Evolutionary conservation across 2,329 filamentous ascomycete species (phyloP).

Genomic region (Venturiaceae sp.): DNA sequence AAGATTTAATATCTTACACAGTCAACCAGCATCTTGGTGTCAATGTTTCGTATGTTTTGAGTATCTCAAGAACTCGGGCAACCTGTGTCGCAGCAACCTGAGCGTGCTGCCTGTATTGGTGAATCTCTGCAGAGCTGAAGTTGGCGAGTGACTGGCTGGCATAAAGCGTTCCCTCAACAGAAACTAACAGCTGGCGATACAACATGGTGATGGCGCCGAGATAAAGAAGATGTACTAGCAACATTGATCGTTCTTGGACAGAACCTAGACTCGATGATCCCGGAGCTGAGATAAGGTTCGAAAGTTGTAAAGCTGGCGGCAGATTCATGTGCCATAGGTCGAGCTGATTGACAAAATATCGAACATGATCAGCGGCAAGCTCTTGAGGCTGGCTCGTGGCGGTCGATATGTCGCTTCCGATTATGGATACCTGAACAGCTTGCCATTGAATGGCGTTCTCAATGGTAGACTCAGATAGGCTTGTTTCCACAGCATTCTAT

Average conservation of each 20-base stretch:
- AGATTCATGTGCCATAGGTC: conserved; percentile 1
- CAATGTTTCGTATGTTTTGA: background rate
- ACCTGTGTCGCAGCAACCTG: background rate
- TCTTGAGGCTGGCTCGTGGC: background rate
- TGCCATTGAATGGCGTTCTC: conserved; percentile 3
- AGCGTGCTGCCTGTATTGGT: background rate
- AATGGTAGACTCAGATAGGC: background rate
- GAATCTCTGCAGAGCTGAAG: background rate
- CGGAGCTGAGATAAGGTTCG: background rate
- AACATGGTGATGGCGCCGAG: background rate
- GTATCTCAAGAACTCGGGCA: background rate
- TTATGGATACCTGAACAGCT: background rate
- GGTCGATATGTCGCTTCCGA: conserved; percentile 2
- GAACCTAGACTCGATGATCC: background rate
- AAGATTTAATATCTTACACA: background rate
- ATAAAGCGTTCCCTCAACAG: background rate
- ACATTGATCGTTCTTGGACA: background rate
- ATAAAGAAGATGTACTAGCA: background rate
- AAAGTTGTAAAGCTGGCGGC: background rate
- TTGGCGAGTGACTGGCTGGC: background rate
- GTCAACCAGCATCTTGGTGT: background rate
- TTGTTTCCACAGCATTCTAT: background rate
- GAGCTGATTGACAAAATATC: background rate
- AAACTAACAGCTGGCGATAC: background rate
- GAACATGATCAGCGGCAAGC: background rate